Evolutionary conservation across 2,329 filamentous ascomycete genomes (phyloP).

Genomic region (Colletotrichum gigasporum): DNA sequence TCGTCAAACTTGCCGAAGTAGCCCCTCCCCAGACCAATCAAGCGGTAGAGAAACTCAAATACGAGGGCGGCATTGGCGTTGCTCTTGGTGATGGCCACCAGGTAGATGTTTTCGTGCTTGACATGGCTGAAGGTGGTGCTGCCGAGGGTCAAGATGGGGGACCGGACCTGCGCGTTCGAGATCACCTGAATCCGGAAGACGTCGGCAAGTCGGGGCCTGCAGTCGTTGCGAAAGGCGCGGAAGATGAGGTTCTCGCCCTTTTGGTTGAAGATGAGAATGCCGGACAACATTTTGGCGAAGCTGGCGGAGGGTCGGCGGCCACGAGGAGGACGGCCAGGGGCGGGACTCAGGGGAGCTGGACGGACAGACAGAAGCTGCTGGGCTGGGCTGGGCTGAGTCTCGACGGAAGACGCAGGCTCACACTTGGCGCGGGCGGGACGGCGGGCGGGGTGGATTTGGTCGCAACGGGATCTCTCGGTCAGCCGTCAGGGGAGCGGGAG

Average conservation of each 20-base stretch:
- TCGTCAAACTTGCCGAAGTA: slow-evolving; percentile 99
- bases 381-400: too few relatives aligned
- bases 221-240: slow-evolving; percentile 98
- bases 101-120: slow-evolving; percentile 98
- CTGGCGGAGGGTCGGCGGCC: background rate
- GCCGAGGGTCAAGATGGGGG: slow-evolving; percentile 94
- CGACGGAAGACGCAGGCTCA: too few relatives aligned
- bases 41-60: slow-evolving; percentile 95
- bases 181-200: slow-evolving; percentile 99
- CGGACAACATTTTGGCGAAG: slow-evolving; percentile 85
- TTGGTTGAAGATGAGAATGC: slow-evolving; percentile 98
- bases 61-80: slow-evolving; percentile 98
- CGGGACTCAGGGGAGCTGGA: background rate
- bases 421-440: background rate
- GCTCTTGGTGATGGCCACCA: slow-evolving; percentile 97
- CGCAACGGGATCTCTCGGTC: slow-evolving; percentile 14
- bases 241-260: slow-evolving; percentile 99
- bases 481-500: slow-evolving; percentile 16
- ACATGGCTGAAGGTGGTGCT: slow-evolving; percentile 99
- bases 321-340: background rate
- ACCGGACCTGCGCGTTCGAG: slow-evolving; percentile 96
- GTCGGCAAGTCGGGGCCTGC: slow-evolving; percentile 94
- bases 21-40: slow-evolving; percentile 88
- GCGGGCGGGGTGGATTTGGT: background rate
- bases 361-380: too few relatives aligned